A percentile compares a stretch with the other conserved stretches of the same genome.
Evolutionary conservation across 768 basidiomycete genomes (phyloP).

Genomic region (Rhodotorula diobovata): DNA sequence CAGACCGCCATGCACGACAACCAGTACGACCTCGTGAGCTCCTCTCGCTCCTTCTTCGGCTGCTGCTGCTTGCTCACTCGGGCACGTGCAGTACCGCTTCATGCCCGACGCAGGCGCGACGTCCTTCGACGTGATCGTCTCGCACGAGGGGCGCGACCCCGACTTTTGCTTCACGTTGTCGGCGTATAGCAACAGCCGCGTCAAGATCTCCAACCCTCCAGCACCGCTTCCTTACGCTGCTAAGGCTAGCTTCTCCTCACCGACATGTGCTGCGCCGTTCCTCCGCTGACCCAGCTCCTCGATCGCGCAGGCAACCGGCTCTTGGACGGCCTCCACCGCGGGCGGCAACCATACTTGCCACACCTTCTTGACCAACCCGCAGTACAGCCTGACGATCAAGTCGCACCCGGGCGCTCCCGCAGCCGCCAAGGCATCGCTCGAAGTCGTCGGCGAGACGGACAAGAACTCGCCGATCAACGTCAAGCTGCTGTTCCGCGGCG

Average conservation of each 20-base stretch:
- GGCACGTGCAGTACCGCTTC: slow-evolving; percentile 41
- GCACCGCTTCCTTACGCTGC: slow-evolving; percentile 42
- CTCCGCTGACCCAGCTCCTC: not conserved
- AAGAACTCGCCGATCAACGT: slow-evolving; percentile 70
- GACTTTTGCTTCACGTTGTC: slow-evolving; percentile 67
- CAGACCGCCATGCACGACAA: slow-evolving; percentile 31
- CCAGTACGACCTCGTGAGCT: slow-evolving; percentile 4
- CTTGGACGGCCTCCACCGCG: slow-evolving; percentile 64
- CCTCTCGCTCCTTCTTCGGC: fast-evolving
- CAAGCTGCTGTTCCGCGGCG: slow-evolving; percentile 68
- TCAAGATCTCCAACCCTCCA: slow-evolving; percentile 43
- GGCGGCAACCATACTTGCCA: slow-evolving; percentile 79
- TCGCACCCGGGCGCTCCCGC: slow-evolving; percentile 43
- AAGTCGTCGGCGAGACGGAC: slow-evolving; percentile 54
- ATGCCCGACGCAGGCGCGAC: slow-evolving; percentile 25
- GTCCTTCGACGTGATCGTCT: slow-evolving; percentile 57
- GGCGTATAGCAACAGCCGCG: slow-evolving; percentile 53
- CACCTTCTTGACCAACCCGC: slow-evolving; percentile 84
- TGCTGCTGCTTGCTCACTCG: not conserved
- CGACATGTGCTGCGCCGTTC: too few relatives aligned
- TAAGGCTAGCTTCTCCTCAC: slow-evolving; percentile 29
- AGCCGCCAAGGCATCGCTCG: slow-evolving; percentile 47
- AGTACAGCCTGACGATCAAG: slow-evolving; percentile 65
- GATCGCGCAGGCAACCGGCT: slow-evolving; percentile 56
- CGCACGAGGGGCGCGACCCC: slow-evolving; percentile 63